Conservation (phyloP, 371 early-diverging fungal genomes). For the Syncephalastrum sp. region DNA sequence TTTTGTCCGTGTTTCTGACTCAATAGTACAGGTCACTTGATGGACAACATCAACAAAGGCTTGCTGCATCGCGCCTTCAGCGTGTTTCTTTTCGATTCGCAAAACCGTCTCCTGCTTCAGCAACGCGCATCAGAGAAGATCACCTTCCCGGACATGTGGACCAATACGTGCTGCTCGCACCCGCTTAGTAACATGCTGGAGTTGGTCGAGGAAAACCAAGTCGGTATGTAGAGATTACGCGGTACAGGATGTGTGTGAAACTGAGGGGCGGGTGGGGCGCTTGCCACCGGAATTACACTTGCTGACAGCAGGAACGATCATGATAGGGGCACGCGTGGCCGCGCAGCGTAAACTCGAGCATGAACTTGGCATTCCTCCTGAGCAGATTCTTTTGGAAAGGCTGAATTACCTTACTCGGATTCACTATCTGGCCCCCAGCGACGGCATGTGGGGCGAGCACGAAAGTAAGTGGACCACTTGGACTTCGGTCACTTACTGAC, state of each 20-base stretch:
- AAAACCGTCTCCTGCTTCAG: constrained; percentile 85
- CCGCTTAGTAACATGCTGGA: constrained; percentile 85
- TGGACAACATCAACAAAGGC: constrained; percentile 84
- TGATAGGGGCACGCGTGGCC: constrained; percentile 49
- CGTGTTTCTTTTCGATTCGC: constrained; percentile 89
- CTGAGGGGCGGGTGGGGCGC: neutral
- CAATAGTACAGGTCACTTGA: constrained; percentile 71
- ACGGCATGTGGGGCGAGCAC: constrained; percentile 96
- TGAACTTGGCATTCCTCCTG: constrained; percentile 88
- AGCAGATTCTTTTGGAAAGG: constrained; percentile 76
- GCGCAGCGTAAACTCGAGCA: constrained; percentile 90
- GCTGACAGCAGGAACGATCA: neutral
- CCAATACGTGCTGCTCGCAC: constrained; percentile 98
- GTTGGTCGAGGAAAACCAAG: constrained; percentile 76
- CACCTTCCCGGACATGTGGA: constrained; percentile 95
- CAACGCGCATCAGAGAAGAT: constrained; percentile 95
- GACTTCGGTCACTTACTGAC: no score
- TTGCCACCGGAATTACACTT: no score
- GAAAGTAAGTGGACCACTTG: constrained; percentile 63
- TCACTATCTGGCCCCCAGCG: constrained; percentile 92
- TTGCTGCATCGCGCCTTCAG: constrained; percentile 96
- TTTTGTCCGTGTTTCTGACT: no score
- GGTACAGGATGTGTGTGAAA: neutral
- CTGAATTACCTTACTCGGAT: constrained; percentile 90
- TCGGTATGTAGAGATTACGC: constrained; percentile 37